A percentile compares a stretch with the other conserved stretches of the same genome.
Evolutionary conservation across 1,284 basidiomycete species (phyloP).

Genomic region (Lentinus polychrous): DNA sequence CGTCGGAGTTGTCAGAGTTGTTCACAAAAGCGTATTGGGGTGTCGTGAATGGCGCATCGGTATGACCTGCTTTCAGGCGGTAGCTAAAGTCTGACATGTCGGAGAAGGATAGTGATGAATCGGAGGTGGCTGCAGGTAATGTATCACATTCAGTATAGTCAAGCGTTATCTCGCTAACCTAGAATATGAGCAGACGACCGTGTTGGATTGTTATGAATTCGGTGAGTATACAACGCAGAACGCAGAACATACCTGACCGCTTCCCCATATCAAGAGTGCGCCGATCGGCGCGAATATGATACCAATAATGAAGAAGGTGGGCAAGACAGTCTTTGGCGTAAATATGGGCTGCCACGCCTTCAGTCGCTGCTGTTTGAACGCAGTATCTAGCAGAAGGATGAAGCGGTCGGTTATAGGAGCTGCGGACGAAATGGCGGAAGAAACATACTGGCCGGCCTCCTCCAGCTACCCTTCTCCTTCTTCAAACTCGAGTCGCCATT

Average conservation of each 20-base stretch:
- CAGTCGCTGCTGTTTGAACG: conserved; percentile 98
- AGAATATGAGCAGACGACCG: conserved; percentile 7
- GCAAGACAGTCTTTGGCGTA: conserved; percentile 91
- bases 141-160: conserved; percentile 93
- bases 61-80: conserved; percentile 54
- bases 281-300: conserved; percentile 96
- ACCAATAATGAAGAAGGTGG: conserved; percentile 92
- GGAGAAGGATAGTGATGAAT: conserved; percentile 31
- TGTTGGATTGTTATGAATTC: neutral
- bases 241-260: conserved; percentile 44
- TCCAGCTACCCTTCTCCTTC: conserved; percentile 86
- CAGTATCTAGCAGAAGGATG: conserved; percentile 61
- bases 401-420: conserved; percentile 5
- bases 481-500: conserved; percentile 31
- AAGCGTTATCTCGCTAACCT: conserved; percentile 91
- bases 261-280: conserved; percentile 89
- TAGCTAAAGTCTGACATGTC: conserved; percentile 63
- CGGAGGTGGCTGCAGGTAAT: conserved; percentile 37
- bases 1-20: conserved; percentile 33
- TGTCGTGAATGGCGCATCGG: conserved; percentile 35
- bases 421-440: neutral
- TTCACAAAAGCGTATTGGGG: conserved; percentile 70
- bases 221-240: neutral
- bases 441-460: conserved; percentile 77
- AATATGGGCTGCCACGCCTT: conserved; percentile 99